phyloP scores from a whole-genome alignment of 768 basidiomycete species.

The Xerocomus brunneocitrinus region DNA sequence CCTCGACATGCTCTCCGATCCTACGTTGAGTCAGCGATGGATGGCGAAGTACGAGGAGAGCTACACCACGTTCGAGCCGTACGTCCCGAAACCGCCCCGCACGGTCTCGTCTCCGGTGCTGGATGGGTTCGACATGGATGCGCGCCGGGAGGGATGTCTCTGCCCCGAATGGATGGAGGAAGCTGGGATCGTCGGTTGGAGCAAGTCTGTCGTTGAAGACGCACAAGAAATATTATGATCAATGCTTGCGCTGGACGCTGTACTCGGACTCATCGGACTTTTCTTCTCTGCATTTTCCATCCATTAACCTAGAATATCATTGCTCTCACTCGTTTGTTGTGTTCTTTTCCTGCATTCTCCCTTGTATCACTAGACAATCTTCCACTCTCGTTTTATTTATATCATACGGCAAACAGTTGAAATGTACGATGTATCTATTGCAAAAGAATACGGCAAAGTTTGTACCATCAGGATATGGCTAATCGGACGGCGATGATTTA shows the following conservation, averaged over 20 bases:
- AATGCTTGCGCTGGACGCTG: not conserved
- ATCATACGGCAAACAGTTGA: not conserved
- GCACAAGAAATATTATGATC: not conserved
- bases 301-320: too few relatives aligned
- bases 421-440: not conserved
- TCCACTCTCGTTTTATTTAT: not conserved
- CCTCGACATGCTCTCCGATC: constrained; percentile 7
- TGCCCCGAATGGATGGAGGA: constrained; percentile 25
- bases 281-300: not conserved
- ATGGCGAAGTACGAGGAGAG: constrained; percentile 12
- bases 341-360: not conserved
- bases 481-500: too few relatives aligned
- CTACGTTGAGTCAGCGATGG: constrained; percentile 6
- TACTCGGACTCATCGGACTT: not conserved
- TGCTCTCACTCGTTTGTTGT: not conserved
- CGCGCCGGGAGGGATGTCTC: constrained; percentile 11
- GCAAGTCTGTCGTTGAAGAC: not conserved
- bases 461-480: too few relatives aligned
- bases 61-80: constrained; percentile 1
- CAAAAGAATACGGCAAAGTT: too few relatives aligned
- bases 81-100: not conserved
- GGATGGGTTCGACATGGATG: not conserved
- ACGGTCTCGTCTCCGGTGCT: not conserved
- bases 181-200: constrained; percentile 13
- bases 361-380: not conserved